Evolutionary conservation across 2,329 filamentous ascomycete genomes (phyloP).

Genomic region (Colletotrichum filicis): DNA sequence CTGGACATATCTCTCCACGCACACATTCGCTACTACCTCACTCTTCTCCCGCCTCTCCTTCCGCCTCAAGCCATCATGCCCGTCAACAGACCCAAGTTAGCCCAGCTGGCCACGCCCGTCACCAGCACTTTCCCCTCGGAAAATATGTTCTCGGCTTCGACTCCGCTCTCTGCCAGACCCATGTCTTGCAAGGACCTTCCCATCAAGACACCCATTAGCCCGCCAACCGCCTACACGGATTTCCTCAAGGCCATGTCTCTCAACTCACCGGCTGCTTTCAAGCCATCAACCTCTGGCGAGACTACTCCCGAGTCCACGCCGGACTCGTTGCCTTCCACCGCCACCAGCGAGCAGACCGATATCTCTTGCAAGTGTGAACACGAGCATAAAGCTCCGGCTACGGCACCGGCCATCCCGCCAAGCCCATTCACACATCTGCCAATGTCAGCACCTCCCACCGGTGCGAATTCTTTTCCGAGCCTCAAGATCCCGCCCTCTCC

Average conservation of each 20-base stretch:
- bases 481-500: slow-evolving; percentile 84
- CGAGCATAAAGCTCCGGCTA: slow-evolving; percentile 54
- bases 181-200: slow-evolving; percentile 53
- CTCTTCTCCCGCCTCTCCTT: slow-evolving; percentile 19
- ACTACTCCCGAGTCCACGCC: slow-evolving; percentile 55
- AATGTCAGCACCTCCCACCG: slow-evolving; percentile 70
- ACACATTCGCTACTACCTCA: slow-evolving; percentile 33
- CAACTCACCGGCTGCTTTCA: slow-evolving; percentile 71
- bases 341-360: slow-evolving; percentile 64
- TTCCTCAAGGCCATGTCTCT: slow-evolving; percentile 88
- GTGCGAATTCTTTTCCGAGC: slow-evolving; percentile 70
- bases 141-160: slow-evolving; percentile 69
- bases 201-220: slow-evolving; percentile 92
- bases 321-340: slow-evolving; percentile 52
- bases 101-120: slow-evolving; percentile 71
- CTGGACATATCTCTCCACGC: slow-evolving; percentile 43
- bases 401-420: slow-evolving; percentile 53
- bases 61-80: slow-evolving; percentile 56
- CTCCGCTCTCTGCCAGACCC: slow-evolving; percentile 67
- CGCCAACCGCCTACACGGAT: slow-evolving; percentile 89
- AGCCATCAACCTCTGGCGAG: slow-evolving; percentile 61
- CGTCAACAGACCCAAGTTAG: slow-evolving; percentile 67
- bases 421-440: slow-evolving; percentile 66
- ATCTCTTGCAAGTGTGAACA: slow-evolving; percentile 67
- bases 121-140: slow-evolving; percentile 72